A percentile compares a stretch with the other conserved stretches of the same genome.
phyloP scores from a whole-genome alignment of 1,139 yeast species.

The Lizanozyma gosingica region DNA sequence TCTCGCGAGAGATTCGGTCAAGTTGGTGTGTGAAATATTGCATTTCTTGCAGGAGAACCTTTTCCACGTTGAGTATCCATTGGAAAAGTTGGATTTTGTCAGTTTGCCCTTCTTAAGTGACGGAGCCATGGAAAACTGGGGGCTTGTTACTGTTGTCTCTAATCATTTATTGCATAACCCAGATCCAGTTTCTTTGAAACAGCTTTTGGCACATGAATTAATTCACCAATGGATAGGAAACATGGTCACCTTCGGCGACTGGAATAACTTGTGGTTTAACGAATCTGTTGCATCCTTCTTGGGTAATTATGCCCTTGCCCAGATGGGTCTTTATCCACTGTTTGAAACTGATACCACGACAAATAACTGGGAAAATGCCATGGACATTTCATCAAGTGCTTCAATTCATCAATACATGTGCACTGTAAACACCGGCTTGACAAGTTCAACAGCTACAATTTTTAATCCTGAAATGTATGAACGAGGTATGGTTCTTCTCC shows the following conservation, averaged over 20 bases:
- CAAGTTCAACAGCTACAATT: not conserved
- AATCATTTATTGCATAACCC: conserved; percentile 7
- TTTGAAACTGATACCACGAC: not conserved
- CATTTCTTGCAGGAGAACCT: conserved; percentile 33
- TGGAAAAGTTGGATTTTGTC: conserved; percentile 54
- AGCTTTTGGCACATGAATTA: conserved; percentile 59
- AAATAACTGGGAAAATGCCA: not conserved
- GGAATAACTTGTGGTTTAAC: conserved; percentile 64
- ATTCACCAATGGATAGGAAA: conserved; percentile 78
- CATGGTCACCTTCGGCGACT: conserved; percentile 52
- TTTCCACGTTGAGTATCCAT: conserved; percentile 42
- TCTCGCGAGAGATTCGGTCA: conserved; percentile 38
- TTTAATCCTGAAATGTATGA: not conserved
- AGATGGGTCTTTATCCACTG: conserved; percentile 17
- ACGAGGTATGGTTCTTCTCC: not conserved
- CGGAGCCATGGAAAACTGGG: conserved; percentile 78
- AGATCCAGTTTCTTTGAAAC: conserved; percentile 26
- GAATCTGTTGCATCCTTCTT: conserved; percentile 71
- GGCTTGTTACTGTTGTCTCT: conserved; percentile 39
- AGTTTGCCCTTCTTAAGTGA: conserved; percentile 63
- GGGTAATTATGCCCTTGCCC: conserved; percentile 38
- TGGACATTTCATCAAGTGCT: conserved; percentile 10
- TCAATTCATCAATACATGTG: conserved; percentile 20
- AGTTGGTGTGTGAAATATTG: conserved; percentile 32
- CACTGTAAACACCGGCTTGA: conserved; percentile 20